Conservation (phyloP, 495 filamentous ascomycete species). For the Clohesyomyces aquaticus region DNA sequence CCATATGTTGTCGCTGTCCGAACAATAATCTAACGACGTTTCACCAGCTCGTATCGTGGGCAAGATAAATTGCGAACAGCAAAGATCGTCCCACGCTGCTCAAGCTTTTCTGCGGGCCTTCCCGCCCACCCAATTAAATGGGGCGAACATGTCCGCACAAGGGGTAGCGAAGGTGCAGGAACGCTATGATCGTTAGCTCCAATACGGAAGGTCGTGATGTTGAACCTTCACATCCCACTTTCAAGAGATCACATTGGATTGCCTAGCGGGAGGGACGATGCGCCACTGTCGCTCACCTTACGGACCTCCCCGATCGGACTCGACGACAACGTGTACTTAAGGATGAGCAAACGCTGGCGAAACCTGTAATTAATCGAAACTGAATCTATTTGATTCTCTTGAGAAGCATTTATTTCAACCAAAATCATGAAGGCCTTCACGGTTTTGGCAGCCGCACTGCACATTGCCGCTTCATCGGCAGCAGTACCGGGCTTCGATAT, state of each 20-base stretch:
- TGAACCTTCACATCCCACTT: not conserved
- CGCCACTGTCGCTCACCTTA: not conserved
- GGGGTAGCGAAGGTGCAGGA: too few relatives aligned
- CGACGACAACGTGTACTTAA: not conserved
- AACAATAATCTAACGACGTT: not conserved
- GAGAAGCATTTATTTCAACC: not conserved
- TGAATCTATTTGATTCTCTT: not conserved
- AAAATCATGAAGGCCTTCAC: conserved; percentile 3
- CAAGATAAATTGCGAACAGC: not conserved
- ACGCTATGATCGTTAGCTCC: not conserved
- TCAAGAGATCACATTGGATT: not conserved
- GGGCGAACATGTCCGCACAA: conserved; percentile 1
- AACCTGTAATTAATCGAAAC: not conserved
- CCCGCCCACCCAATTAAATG: conserved; percentile 1
- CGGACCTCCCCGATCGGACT: not conserved
- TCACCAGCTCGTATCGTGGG: not conserved
- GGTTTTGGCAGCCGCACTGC: not conserved
- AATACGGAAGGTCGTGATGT: not conserved
- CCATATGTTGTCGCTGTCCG: conserved; percentile 1
- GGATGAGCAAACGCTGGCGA: not conserved
- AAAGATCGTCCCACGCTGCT: not conserved
- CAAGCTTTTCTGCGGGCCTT: not conserved
- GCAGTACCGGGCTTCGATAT: conserved; percentile 68
- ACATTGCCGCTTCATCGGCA: conserved; percentile 13
- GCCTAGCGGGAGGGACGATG: not conserved